Percentiles rank a stretch among this genome's conserved stretches.
These are phyloP conservation scores for Penstemon davidsonii DNA, from an alignment of 257 asterid genomes.

Conservation along the genomic window DNA sequence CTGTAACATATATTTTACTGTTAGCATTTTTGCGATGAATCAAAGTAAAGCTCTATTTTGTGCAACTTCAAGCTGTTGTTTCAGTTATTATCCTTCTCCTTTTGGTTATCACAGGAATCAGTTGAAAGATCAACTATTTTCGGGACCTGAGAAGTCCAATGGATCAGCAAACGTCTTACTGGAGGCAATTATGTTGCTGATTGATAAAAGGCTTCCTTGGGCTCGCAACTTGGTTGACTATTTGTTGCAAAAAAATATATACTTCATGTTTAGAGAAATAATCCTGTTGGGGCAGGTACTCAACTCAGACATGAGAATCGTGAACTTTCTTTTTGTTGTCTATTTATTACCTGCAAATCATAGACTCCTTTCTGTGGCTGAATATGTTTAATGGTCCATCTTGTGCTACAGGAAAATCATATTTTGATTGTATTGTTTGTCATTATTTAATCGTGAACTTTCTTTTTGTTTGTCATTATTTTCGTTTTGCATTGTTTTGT, in stretches of 20 bases:
- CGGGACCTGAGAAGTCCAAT: constrained; percentile 46
- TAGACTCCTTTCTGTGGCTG: constrained; percentile 1
- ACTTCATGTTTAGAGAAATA: constrained; percentile 69
- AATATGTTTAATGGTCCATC: neutral
- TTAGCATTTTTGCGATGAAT: neutral
- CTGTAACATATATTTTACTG: neutral
- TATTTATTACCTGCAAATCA: constrained; percentile 10
- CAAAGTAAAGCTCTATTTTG: constrained; percentile 10
- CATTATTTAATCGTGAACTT: neutral
- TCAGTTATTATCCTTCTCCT: constrained; percentile 26
- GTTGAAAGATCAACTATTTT: constrained; percentile 59
- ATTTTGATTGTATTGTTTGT: neutral
- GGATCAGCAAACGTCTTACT: constrained; percentile 59
- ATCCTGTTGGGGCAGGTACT: constrained; percentile 72
- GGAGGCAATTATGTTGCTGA: constrained; percentile 57
- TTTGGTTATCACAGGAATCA: constrained; percentile 49
- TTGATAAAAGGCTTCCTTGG: constrained; percentile 83
- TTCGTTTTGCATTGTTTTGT: neutral
- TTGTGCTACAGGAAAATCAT: constrained; percentile 5
- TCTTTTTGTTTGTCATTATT: constrained; percentile 3
- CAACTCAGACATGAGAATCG: constrained; percentile 4
- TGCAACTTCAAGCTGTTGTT: constrained; percentile 19
- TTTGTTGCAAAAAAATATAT: constrained; percentile 64
- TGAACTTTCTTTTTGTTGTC: constrained; percentile 2
- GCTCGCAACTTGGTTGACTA: constrained; percentile 69